These are phyloP conservation scores for Colletotrichum acutatum DNA, from an alignment of 2,329 filamentous ascomycete species.

Conservation along the genomic window DNA sequence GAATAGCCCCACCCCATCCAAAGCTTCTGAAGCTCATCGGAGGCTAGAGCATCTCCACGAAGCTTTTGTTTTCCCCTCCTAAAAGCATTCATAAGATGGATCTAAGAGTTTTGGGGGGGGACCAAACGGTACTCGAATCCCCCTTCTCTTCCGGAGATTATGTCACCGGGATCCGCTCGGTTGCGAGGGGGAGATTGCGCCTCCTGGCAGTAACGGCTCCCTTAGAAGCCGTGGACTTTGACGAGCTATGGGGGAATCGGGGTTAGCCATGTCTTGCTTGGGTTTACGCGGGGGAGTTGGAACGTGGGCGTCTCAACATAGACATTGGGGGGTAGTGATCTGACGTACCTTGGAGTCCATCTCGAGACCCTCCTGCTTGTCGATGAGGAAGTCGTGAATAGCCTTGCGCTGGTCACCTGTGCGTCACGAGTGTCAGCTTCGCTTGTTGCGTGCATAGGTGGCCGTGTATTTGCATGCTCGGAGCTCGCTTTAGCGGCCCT, in stretches of 20 bases:
- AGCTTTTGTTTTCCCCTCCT: background rate
- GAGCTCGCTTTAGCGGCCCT: background rate
- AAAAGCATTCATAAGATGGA: background rate
- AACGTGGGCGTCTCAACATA: background rate
- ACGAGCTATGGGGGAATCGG: slow-evolving; percentile 24
- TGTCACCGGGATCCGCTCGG: slow-evolving; percentile 28
- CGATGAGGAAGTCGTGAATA: slow-evolving; percentile 89
- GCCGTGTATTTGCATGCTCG: background rate
- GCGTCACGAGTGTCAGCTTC: background rate
- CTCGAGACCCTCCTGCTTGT: slow-evolving; percentile 87
- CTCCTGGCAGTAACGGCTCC: slow-evolving; percentile 45
- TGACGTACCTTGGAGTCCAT: slow-evolving; percentile 75
- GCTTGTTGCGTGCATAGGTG: too few species aligned
- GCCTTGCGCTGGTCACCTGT: slow-evolving; percentile 89
- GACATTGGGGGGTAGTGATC: background rate
- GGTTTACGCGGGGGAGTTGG: background rate
- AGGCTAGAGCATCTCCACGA: background rate
- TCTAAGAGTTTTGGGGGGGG: background rate
- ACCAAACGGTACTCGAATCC: slow-evolving; percentile 14
- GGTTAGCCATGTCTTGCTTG: slow-evolving; percentile 3
- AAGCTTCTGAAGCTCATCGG: background rate
- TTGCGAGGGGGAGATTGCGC: slow-evolving; percentile 39
- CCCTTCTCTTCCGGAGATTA: background rate
- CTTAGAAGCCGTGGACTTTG: slow-evolving; percentile 73
- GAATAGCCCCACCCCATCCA: background rate